Percentiles rank a stretch among this genome's conserved stretches.
phyloP scores from a whole-genome alignment of 257 asterid genomes.

The Solanum phureja region DNA sequence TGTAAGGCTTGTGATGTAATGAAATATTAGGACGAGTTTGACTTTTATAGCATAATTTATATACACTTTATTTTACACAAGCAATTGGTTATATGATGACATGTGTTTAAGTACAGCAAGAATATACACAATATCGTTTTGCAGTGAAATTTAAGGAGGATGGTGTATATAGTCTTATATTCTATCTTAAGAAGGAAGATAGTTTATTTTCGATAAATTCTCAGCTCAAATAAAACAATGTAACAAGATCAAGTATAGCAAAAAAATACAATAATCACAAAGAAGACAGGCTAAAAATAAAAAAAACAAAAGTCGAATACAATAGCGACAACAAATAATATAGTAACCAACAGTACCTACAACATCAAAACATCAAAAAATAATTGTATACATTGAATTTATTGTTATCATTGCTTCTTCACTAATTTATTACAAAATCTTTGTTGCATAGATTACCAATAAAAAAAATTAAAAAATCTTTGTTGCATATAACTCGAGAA shows the following conservation, averaged over 20 bases:
- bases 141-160: too few species aligned
- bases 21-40: background rate
- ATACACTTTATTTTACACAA: background rate
- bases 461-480: background rate
- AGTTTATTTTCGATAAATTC: accelerated
- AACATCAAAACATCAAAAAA: background rate
- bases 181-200: too few species aligned
- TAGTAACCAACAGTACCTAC: background rate
- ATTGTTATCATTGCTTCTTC: background rate
- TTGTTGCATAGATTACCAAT: background rate
- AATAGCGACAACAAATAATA: background rate
- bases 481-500: background rate
- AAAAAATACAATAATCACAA: background rate
- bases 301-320: background rate
- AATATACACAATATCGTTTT: accelerated
- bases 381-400: background rate
- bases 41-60: background rate
- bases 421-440: background rate
- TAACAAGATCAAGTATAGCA: too few species aligned
- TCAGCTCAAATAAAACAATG: background rate
- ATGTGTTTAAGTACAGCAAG: background rate
- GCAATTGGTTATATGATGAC: background rate
- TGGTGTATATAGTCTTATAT: background rate
- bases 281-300: background rate
- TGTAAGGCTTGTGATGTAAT: background rate